These are phyloP conservation scores for Stagonosporopsis rhizophila DNA, from an alignment of 2,329 filamentous ascomycete species.

Conservation along the genomic window DNA sequence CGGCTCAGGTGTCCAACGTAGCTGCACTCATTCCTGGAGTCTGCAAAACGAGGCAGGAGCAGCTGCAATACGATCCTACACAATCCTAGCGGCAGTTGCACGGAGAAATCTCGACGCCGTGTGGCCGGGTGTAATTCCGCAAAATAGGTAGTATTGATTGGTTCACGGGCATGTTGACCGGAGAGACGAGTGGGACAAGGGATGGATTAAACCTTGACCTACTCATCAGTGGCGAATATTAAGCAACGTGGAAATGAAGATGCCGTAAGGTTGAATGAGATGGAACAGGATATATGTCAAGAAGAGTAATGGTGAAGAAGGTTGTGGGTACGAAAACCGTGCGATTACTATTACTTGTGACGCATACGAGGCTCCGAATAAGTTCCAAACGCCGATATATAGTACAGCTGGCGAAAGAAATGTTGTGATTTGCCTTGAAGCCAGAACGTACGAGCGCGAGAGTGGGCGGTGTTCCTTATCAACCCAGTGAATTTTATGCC, in stretches of 20 bases:
- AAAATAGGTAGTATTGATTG: neutral
- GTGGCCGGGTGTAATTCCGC: neutral
- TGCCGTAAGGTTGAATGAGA: neutral
- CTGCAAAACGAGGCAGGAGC: neutral
- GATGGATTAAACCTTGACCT: neutral
- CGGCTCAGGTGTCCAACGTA: constrained; percentile 1
- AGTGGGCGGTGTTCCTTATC: neutral
- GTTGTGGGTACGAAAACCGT: constrained; percentile 12
- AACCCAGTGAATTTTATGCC: neutral
- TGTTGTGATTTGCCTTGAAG: neutral
- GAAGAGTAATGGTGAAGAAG: neutral
- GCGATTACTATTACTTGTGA: constrained; percentile 27
- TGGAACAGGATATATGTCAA: neutral
- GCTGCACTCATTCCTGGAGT: neutral
- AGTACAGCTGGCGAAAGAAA: constrained; percentile 14
- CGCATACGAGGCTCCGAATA: constrained; percentile 4
- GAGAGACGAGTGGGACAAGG: neutral
- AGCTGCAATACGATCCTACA: neutral
- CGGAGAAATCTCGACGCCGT: neutral
- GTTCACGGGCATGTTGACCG: neutral
- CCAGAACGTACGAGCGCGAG: neutral
- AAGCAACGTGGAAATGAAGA: neutral
- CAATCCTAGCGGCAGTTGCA: constrained; percentile 6
- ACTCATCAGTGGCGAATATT: neutral
- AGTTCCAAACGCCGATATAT: constrained; percentile 21